Conservation (phyloP, 2,329 filamentous ascomycete species). For the Ceratocystiopsis brevicomis region DNA sequence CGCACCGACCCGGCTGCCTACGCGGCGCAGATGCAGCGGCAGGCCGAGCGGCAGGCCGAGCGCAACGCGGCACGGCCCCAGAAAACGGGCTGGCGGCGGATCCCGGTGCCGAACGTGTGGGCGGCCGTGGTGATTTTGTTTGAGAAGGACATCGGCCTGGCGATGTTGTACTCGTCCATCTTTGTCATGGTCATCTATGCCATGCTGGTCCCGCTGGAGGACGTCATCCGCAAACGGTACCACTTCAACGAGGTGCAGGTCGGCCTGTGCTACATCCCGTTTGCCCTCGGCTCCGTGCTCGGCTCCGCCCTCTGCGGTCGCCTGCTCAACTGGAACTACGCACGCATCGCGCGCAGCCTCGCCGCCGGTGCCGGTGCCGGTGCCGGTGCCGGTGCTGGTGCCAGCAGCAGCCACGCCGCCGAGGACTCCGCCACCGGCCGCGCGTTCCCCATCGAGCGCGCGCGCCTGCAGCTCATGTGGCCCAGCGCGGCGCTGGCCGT, state of each 20-base stretch:
- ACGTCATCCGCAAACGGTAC: conserved; percentile 16
- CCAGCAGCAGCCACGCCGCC: too few species aligned
- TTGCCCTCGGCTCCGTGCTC: conserved; percentile 18
- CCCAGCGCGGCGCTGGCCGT: conserved; percentile 25
- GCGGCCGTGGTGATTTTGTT: conserved; percentile 16
- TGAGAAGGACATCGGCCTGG: conserved; percentile 17
- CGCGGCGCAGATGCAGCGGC: conserved; percentile 4
- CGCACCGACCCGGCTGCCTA: conserved; percentile 5
- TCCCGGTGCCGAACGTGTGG: conserved; percentile 15
- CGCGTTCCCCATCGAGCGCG: conserved; percentile 19
- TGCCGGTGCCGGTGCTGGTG: too few species aligned
- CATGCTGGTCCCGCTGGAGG: conserved; percentile 16
- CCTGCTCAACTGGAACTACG: conserved; percentile 43
- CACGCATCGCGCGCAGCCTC: conserved; percentile 25
- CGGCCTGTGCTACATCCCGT: conserved; percentile 24
- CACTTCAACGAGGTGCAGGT: conserved; percentile 20
- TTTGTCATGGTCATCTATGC: conserved; percentile 18
- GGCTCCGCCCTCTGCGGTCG: conserved; percentile 23
- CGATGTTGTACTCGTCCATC: conserved; percentile 18
- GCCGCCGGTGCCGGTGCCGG: too few species aligned
- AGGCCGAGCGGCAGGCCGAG: conserved; percentile 3
- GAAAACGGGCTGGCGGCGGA: neutral
- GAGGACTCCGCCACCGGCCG: conserved; percentile 4
- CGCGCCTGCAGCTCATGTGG: conserved; percentile 17
- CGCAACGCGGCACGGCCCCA: conserved; percentile 5